Evolutionary conservation across 169 alveolate species (phyloP).

Genomic region (Eimeria acervulina): DNA sequence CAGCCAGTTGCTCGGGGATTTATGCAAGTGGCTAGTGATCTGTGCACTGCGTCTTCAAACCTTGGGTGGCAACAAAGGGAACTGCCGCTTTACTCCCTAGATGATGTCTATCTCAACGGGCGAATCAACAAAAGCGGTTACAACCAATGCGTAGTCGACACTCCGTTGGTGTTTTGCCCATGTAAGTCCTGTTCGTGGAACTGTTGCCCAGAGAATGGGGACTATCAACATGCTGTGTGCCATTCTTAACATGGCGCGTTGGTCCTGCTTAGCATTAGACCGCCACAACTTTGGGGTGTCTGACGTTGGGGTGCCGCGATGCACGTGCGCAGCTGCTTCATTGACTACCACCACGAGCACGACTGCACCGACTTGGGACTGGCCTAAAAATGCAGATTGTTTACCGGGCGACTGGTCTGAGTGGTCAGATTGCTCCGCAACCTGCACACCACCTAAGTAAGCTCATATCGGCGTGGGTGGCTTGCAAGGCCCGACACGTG

Average conservation of each 20-base stretch:
- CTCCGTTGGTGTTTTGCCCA: slow-evolving; percentile 62
- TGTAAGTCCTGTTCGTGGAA: slow-evolving; percentile 26
- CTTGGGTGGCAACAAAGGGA: slow-evolving; percentile 57
- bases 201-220: neutral
- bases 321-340: slow-evolving; percentile 59
- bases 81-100: slow-evolving; percentile 54
- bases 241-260: neutral
- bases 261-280: neutral
- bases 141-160: slow-evolving; percentile 54
- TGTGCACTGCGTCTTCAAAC: slow-evolving; percentile 41
- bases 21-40: slow-evolving; percentile 46
- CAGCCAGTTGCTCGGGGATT: slow-evolving; percentile 73
- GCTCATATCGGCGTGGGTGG: neutral
- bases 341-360: slow-evolving; percentile 67
- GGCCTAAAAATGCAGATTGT: slow-evolving; percentile 74
- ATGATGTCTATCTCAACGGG: slow-evolving; percentile 20
- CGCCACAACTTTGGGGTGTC: neutral
- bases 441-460: slow-evolving; percentile 62
- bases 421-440: slow-evolving; percentile 76
- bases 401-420: slow-evolving; percentile 71
- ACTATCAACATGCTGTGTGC: neutral
- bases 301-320: neutral
- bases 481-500: neutral
- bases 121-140: slow-evolving; percentile 25
- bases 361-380: slow-evolving; percentile 63